Evolutionary conservation across 768 basidiomycete genomes (phyloP).

Genomic region (Macrolepiota dolichaula): DNA sequence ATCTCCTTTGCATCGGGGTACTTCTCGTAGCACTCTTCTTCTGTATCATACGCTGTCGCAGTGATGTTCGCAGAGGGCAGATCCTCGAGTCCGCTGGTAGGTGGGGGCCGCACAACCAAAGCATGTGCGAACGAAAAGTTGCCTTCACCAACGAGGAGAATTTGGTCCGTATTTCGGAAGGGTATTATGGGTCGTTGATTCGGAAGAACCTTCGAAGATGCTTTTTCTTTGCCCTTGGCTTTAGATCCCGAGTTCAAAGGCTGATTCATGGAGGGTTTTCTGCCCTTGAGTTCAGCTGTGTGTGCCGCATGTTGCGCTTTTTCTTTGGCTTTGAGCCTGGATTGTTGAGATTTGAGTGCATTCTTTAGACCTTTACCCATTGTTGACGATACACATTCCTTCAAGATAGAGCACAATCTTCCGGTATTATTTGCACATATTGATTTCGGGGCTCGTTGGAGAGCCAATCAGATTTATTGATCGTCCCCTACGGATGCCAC

Average conservation of each 20-base stretch:
- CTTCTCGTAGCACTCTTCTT: conserved; percentile 73
- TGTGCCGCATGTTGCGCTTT: conserved; percentile 50
- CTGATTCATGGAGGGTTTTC: conserved; percentile 22
- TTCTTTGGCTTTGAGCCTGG: conserved; percentile 59
- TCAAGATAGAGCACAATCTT: neutral
- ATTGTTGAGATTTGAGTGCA: conserved; percentile 68
- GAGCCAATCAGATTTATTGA: neutral
- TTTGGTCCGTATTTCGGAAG: conserved; percentile 59
- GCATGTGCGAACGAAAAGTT: conserved; percentile 91
- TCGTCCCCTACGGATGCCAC: neutral
- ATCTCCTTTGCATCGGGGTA: conserved; percentile 72
- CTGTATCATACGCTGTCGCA: conserved; percentile 83
- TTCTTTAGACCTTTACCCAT: conserved; percentile 66
- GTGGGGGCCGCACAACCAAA: conserved; percentile 41
- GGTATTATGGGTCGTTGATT: conserved; percentile 51
- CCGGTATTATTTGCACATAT: neutral
- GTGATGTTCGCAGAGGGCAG: conserved; percentile 67
- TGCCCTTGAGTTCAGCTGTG: conserved; percentile 44
- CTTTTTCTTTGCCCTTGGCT: conserved; percentile 11
- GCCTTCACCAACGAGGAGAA: conserved; percentile 87
- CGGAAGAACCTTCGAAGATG: neutral
- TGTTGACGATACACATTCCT: neutral
- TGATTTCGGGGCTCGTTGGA: neutral
- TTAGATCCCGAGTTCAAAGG: conserved; percentile 20
- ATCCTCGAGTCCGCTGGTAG: conserved; percentile 44